Evolutionary conservation across 495 filamentous ascomycete genomes (phyloP), one percentile per base, ranked within the genome.

Genomic region (Aspergillus sclerotioniger): DNA sequence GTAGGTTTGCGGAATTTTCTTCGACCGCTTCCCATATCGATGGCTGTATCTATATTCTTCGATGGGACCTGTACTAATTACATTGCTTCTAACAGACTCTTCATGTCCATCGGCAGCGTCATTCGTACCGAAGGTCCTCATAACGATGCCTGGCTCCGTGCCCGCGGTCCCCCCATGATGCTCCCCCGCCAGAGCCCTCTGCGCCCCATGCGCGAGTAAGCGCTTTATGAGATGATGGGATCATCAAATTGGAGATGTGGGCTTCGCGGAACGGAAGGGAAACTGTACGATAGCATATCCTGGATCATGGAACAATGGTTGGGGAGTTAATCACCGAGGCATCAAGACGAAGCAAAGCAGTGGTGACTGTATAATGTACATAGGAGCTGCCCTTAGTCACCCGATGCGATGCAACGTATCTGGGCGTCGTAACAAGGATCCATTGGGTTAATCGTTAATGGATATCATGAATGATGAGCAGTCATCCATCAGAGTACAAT

Each of bases 61-160:
- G 25, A 25, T 25, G 54, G 31, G 53, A 8, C 29, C 29, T 49
- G n/a, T 25, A 29, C 46, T 49, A 29, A 49, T 20, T 3, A 15
- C 0, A 9, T 31, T 29, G 41, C 20, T 15, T 13, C 19, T 47
- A 20, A 47, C 53, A 98, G 94, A 19, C 96, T 97, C 74, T 98
- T 98, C 82, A 98, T 98, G 94, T 92, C 89, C 37, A 96, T 98
- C 66, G 94, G 94, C 59, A 96, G 90, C 62, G 91, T 93, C 17
- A 97, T 98, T 65, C 88, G 94, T 68, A 89, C 91, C 16, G 92
- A 96, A 63, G 83, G 83, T 54, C 75, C 75, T 46, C 64, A 71
- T 60, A 76, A 76, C 65, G 75, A 80, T 62, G 73, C 74, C 61
- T 80, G 75, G 74, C 73, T 76, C 56, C 76, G 76, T 31, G 75